Evolutionary conservation across 192 early-diverging fungal genomes (phyloP).

Genomic region (Coemansia furcata): DNA sequence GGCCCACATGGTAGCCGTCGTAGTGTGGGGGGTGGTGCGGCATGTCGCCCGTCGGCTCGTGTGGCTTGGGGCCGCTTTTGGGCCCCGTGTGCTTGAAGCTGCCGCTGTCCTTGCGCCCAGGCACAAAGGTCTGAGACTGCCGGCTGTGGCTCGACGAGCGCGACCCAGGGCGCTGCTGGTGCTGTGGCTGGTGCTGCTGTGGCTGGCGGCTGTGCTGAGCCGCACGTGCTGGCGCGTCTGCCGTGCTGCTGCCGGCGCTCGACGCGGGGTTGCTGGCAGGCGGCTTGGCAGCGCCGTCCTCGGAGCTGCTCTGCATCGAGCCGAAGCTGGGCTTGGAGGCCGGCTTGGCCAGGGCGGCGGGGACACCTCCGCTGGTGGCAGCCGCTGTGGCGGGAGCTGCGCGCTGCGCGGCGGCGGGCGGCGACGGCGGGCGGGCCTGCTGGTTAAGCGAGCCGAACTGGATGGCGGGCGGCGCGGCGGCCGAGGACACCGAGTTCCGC

Average conservation of each 20-base stretch:
- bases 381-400: slow-evolving; percentile 7
- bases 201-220: slow-evolving; percentile 26
- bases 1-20: slow-evolving; percentile 12
- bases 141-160: slow-evolving; percentile 43
- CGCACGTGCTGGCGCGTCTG: slow-evolving; percentile 7
- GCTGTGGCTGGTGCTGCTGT: slow-evolving; percentile 18
- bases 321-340: slow-evolving; percentile 53
- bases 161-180: slow-evolving; percentile 44
- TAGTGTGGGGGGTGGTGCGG: slow-evolving; percentile 5
- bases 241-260: background rate
- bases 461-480: slow-evolving; percentile 32
- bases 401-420: slow-evolving; percentile 28
- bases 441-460: slow-evolving; percentile 57
- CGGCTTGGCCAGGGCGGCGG: slow-evolving; percentile 29
- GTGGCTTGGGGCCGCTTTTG: slow-evolving; percentile 33
- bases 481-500: slow-evolving; percentile 36
- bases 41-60: slow-evolving; percentile 16
- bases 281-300: slow-evolving; percentile 16
- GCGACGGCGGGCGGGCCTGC: slow-evolving; percentile 35
- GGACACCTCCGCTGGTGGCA: slow-evolving; percentile 51
- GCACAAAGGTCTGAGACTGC: slow-evolving; percentile 33
- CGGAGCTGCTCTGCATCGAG: slow-evolving; percentile 26
- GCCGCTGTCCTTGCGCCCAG: slow-evolving; percentile 26
- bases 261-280: background rate
- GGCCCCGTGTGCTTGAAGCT: slow-evolving; percentile 34